Evolutionary conservation across 2,329 filamentous ascomycete species (phyloP), one percentile per base, ranked within the genome.

Genomic region (Claviceps sp.): DNA sequence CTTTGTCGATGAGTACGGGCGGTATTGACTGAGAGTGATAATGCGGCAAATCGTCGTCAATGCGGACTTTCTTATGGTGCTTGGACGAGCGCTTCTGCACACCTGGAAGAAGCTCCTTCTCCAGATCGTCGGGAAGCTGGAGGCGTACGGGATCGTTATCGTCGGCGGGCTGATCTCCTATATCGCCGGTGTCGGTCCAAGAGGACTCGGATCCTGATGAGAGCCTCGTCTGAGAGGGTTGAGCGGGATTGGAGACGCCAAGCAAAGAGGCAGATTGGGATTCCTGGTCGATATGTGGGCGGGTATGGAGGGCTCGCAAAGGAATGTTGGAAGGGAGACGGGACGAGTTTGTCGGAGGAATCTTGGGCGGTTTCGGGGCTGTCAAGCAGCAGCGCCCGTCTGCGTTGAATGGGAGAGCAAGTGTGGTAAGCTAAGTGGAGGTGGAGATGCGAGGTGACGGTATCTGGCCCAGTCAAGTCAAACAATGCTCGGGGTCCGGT

Each of bases 111-210:
- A 77, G 71, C 60, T 81, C 77, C 61, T 76, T 78, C 66, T 87
- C 81, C 54, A 85, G 69, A 59, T 82, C 82, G 60, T 81, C 74
- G 63, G 76, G 75, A 54, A 91, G 75, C 62, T 80, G 83, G 60
- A 82, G 79, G 60, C 80, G 82, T 59, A 95, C 76, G 54, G 89
- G 87, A 67, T 95, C 88, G 70, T 91, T 82, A 63, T 83, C 82
- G 73, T 87, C 84, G 62, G 81, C 86, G 61, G 90, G 77, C 76
- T 94, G 91, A 72, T 96, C 91, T 63, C 88, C 89, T 62, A 97
- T 81, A 70, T 97, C 93, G 64, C 89, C 91, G 45, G 91, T 95
- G 69, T 96, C 89, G 65, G 87, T 90, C 89, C 89, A 96, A 61
- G 87, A 81, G 54, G 84, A 88, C 56, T 73, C 72, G 68, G 87